These are phyloP conservation scores for Lasiodiplodia sp. DNA, from an alignment of 2,329 filamentous ascomycete genomes.

Conservation along the genomic window DNA sequence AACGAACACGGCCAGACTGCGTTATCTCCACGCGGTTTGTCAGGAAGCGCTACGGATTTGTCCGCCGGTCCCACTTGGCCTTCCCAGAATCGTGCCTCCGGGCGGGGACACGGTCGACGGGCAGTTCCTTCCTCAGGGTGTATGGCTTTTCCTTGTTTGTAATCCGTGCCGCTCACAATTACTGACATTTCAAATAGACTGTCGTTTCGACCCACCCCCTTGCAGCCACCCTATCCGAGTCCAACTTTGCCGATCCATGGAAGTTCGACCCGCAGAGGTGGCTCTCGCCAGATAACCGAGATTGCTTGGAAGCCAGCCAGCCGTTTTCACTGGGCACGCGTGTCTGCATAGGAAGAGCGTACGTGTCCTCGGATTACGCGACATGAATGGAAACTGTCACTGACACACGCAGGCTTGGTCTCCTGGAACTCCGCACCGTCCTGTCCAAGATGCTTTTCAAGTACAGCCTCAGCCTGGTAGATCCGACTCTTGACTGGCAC, in stretches of 20 bases:
- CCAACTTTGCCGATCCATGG: conserved; percentile 37
- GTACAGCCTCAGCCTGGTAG: neutral
- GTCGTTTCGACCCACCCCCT: conserved; percentile 34
- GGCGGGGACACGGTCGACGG: conserved; percentile 32
- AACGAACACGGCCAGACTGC: neutral
- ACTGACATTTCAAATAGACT: conserved; percentile 5
- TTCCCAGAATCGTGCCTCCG: conserved; percentile 29
- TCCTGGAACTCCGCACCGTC: neutral
- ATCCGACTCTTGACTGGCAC: neutral
- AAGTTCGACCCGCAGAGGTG: conserved; percentile 39
- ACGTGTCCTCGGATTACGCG: neutral
- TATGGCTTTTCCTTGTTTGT: neutral
- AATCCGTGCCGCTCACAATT: neutral
- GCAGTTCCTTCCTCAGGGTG: conserved; percentile 33
- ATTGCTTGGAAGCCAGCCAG: conserved; percentile 28
- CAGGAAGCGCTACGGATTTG: conserved; percentile 33
- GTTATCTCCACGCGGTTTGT: conserved; percentile 31
- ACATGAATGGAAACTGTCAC: neutral
- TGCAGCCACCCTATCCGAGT: conserved; percentile 33
- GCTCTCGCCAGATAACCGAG: conserved; percentile 32
- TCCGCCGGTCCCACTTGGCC: conserved; percentile 29
- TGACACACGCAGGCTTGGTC: neutral
- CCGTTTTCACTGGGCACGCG: conserved; percentile 26
- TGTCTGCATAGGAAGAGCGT: neutral
- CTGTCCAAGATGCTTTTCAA: neutral